Evolutionary conservation across 2,329 filamentous ascomycete genomes (phyloP), one percentile per base, ranked within the genome.

Genomic region (Colletotrichum destructivum): DNA sequence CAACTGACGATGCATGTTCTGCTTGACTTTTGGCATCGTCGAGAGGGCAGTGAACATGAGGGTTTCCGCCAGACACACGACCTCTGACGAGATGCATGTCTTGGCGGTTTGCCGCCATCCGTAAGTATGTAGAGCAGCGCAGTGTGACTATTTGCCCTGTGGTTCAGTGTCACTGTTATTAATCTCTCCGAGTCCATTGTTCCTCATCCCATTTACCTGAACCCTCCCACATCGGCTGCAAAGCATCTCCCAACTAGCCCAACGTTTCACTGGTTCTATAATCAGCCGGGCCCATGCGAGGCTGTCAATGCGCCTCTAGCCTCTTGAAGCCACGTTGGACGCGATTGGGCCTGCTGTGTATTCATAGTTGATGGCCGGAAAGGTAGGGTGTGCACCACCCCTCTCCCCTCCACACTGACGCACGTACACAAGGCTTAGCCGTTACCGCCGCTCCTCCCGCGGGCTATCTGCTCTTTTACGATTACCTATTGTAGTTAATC

Each of bases 1-100:
- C 47, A 44, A 59, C 26, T 46, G 52, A 60, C 44, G 59, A 63
- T 38, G 35, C 51, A 51, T 38, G 40, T 47, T 59, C 59, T 13
- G 38, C 44, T 54, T 42, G 54, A 59, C 12, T n/a, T 26, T 42
- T 26, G 47, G 38, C 31, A 26, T 16, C 18, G 47, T 69, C 54
- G 51, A 23, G 51, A 55, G 44, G 40, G 38, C 42, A 49, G 61
- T 26, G 49, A 59, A 18, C 35, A 59, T 4, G 26, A 63, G 62
- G 64, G 64, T 71, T 62, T 68, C 69, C 40, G 68, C 69, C 38
- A 68, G 57, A 71, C 49, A 71, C 69, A 40, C 51, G n/a, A 59
- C 16, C 64, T 68, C 38, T 46, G 26, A 47, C 69, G 35, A 26
- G 26, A 26, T 26, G 26, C 12, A 54, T 31, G 51, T 42, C 57